A percentile compares a stretch with the other conserved stretches of the same genome.
Evolutionary conservation across 2,329 filamentous ascomycete species (phyloP).

Genomic region (Penicillium nordicum): DNA sequence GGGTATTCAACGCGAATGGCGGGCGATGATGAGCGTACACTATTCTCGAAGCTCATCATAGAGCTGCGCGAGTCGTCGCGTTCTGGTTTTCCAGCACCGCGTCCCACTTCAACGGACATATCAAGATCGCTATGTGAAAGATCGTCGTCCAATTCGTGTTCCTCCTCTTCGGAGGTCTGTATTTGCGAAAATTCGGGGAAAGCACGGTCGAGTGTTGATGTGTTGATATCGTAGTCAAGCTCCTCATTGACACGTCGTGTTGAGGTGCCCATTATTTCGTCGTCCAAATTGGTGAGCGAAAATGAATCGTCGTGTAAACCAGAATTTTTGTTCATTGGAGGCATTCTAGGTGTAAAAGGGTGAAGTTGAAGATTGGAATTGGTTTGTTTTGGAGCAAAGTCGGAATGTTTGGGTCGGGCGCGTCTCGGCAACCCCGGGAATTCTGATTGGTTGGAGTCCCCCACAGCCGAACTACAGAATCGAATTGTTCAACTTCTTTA

Average conservation of each 20-base stretch:
- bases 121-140: conserved; percentile 41
- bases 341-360: neutral
- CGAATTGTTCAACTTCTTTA: neutral
- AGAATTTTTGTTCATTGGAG: conserved; percentile 3
- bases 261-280: conserved; percentile 30
- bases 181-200: conserved; percentile 50
- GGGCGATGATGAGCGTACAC: conserved; percentile 40
- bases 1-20: conserved; percentile 40
- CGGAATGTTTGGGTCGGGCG: conserved; percentile 14
- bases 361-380: neutral
- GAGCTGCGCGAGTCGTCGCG: conserved; percentile 51
- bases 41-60: conserved; percentile 49
- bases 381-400: conserved; percentile 15
- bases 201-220: conserved; percentile 45
- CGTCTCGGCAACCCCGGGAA: conserved; percentile 14
- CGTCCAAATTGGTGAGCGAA: conserved; percentile 32
- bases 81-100: conserved; percentile 45
- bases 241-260: conserved; percentile 31
- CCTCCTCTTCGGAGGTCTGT: conserved; percentile 41
- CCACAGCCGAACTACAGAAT: neutral
- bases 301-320: conserved; percentile 4
- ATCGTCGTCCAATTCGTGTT: conserved; percentile 22
- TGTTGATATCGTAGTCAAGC: conserved; percentile 45
- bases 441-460: neutral
- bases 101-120: conserved; percentile 56